These are phyloP conservation scores for Odontarrhena argentea DNA, from an alignment of 345 rosid species.

Conservation along the genomic window DNA sequence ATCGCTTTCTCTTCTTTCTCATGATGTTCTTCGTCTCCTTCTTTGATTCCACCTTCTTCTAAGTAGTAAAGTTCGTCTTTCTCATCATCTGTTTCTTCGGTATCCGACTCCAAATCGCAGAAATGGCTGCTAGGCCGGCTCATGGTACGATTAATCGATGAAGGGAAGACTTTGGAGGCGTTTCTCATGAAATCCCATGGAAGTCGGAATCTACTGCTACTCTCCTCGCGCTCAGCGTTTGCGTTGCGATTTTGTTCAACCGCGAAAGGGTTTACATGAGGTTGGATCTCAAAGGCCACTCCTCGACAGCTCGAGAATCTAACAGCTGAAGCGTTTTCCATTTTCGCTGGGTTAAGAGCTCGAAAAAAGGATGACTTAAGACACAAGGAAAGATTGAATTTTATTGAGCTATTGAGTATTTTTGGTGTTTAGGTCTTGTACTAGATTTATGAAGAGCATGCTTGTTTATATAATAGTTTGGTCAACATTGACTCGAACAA, in stretches of 20 bases:
- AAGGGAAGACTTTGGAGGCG: constrained; percentile 49
- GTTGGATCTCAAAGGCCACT: constrained; percentile 65
- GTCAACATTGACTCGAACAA: constrained; percentile 13
- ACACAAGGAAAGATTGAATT: constrained; percentile 6
- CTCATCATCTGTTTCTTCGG: constrained; percentile 33
- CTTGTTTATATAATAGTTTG: constrained; percentile 22
- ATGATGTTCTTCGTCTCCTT: constrained; percentile 34
- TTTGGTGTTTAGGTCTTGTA: constrained; percentile 16
- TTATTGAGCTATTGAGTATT: not conserved
- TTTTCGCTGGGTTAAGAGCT: constrained; percentile 18
- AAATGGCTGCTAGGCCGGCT: constrained; percentile 74
- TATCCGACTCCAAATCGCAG: constrained; percentile 59
- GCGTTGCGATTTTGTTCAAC: constrained; percentile 32
- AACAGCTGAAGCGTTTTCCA: constrained; percentile 45
- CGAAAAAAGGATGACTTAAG: constrained; percentile 2
- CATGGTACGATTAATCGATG: constrained; percentile 45
- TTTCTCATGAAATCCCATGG: constrained; percentile 45
- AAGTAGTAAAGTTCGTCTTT: constrained; percentile 37
- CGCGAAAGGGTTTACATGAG: constrained; percentile 54
- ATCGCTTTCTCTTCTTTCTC: constrained; percentile 32
- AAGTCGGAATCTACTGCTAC: constrained; percentile 39
- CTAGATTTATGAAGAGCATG: constrained; percentile 16
- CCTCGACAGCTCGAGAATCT: constrained; percentile 77
- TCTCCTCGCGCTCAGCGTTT: constrained; percentile 22
- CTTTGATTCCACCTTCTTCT: constrained; percentile 49